Base-by-base conservation (phyloP, 441 rosid genomes). In the Euphorbia corollata region DNA sequence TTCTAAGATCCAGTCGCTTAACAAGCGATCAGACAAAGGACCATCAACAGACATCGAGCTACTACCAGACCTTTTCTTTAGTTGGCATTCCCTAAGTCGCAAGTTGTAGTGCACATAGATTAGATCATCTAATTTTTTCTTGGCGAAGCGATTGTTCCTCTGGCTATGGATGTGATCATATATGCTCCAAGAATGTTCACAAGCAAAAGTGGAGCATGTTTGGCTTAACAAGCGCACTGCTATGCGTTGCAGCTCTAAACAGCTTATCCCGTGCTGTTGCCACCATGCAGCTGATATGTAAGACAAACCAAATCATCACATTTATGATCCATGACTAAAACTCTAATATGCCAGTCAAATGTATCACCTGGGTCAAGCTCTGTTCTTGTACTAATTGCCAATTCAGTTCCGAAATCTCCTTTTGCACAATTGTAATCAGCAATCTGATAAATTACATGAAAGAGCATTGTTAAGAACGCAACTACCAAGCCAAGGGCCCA, bases 221-320 rank as follows among this genome's bases (percentile, higher is more conserved):
- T 93, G 99, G 80, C 97, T 90, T 71, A 90, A 79, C 73, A 93
- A 83, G 56, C 87, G 83, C 63, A 91, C 77, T 18, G 93, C 97
- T 38, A 93, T 84, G 67, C 84, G 79, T 72, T 87, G 97, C 48
- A 93, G 89, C 74, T 93, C 95, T 73, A 83, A 82, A 88, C 96
- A 87, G 77, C 87, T 81, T 80, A 79, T 88, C 71, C 91, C 89
- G 64, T 88, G 91, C 58, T 83, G 87, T 74, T 84, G 91, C 94
- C 97, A 91, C 99, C 97, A 93, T 18, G 88, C 83, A 8, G 96
- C 90, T 88, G 74, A 67, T 39, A 69, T 70, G 65, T 39, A 69
- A 66, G 18, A 24, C 18, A 38, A 8, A 36, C 41, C 41, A 36
- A 36, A 36, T 2, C 41, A 36, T 36, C 41, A 36, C 41, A 36